Base-by-base conservation (phyloP, 495 filamentous ascomycete species). In the Chaetomidium leptoderma region DNA sequence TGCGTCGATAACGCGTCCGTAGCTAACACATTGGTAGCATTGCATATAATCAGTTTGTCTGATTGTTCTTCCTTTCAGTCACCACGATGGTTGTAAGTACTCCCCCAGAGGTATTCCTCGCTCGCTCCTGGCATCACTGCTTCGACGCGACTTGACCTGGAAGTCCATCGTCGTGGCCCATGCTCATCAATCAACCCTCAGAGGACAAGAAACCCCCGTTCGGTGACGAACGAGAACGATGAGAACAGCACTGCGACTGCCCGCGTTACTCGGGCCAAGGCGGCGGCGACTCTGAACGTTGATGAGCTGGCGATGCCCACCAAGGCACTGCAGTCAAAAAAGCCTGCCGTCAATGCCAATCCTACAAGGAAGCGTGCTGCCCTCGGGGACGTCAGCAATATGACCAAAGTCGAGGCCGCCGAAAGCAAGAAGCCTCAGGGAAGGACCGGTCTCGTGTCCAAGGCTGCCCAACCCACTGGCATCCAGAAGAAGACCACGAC, bases 331-430 rank as follows among this genome's bases (percentile, higher is more conserved):
- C 82, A 85, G 67, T 81, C 85, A 24, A 96, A 95, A 78, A 91
- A 88, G 70, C 76, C 84, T 3, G 69, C 77, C 13, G 74, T 72
- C 46, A 77, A 76, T 26, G 76, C 80, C 63, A 66, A 76, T 42
- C 72, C 74, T 27, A 67, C 67, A 13, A 79, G 86, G 66, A 86
- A 84, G 70, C 88, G 90, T 64, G 78, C 86, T 64, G 90, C 88
- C 30, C 81, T 98, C 19, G 91, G 90, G 26, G 92, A 98, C 78
- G 86, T 96, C 58, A 97, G 91, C 81, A 98, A 98, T 77, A 88
- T 96, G 50, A 82, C 82, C 55, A 96, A 96, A 74, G 76, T 72
- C 23, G 89, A 92, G 14, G 74, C 60, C 37, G 76, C 69, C 6
- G 89, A 90, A 24, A 81, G 75, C 29, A 92, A 95, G 82, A 96